Evolutionary conservation across 129 eudicot species (phyloP).

Genomic region (Artemisia tridentata): DNA sequence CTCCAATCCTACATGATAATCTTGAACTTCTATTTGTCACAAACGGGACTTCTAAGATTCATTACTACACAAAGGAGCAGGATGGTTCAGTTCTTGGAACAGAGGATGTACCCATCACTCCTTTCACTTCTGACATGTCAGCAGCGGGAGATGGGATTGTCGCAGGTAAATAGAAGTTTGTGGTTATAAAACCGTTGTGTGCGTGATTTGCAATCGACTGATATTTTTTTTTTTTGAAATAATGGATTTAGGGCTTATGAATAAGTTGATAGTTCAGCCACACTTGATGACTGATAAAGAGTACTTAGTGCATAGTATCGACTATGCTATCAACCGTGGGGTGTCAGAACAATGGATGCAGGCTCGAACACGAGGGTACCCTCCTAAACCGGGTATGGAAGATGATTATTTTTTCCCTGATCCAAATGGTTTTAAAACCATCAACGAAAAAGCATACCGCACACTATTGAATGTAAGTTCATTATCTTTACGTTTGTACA

Average conservation of each 20-base stretch:
- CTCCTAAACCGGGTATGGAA: constrained; percentile 73
- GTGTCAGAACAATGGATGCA: constrained; percentile 77
- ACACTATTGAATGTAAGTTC: constrained; percentile 43
- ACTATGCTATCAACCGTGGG: constrained; percentile 82
- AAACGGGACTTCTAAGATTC: constrained; percentile 91
- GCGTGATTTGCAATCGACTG: not conserved
- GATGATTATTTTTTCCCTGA: constrained; percentile 49
- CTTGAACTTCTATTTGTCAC: constrained; percentile 88
- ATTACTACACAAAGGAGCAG: constrained; percentile 78
- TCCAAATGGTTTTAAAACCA: constrained; percentile 52
- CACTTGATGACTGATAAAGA: constrained; percentile 63
- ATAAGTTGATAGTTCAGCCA: constrained; percentile 74
- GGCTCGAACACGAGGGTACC: constrained; percentile 63
- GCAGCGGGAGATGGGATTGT: constrained; percentile 92
- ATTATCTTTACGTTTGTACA: not conserved
- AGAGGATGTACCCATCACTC: constrained; percentile 83
- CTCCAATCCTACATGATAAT: constrained; percentile 73
- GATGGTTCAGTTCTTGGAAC: constrained; percentile 76
- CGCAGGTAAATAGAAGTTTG: constrained; percentile 54
- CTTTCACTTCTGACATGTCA: constrained; percentile 83
- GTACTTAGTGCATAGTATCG: constrained; percentile 57
- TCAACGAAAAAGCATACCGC: constrained; percentile 56
- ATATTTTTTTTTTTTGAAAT: constrained; percentile 18
- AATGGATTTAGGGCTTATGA: constrained; percentile 55
- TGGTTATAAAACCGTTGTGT: not conserved